Conservation (phyloP, 2,329 filamentous ascomycete species). For the Sporothrix inflata region DNA sequence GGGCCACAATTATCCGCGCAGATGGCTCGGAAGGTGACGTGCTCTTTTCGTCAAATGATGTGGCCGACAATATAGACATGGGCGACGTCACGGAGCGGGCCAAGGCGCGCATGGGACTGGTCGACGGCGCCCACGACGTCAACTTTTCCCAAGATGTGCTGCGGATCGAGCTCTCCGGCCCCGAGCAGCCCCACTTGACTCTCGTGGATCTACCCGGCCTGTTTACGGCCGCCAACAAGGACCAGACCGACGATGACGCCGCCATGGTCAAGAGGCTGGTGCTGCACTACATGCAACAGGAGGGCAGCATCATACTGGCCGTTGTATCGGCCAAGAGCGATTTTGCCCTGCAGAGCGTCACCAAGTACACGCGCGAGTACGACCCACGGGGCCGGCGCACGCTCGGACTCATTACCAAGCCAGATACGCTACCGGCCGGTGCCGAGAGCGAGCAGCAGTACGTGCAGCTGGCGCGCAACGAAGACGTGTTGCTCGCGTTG, state of each 20-base stretch:
- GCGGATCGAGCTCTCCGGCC: background rate
- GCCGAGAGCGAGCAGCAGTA: background rate
- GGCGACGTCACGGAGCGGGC: background rate
- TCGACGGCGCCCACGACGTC: background rate
- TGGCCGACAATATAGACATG: background rate
- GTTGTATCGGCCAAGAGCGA: background rate
- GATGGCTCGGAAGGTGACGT: background rate
- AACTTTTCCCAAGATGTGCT: background rate
- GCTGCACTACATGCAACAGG: background rate
- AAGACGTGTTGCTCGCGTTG: background rate
- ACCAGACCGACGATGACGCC: background rate
- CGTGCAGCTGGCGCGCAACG: background rate
- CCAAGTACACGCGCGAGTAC: background rate
- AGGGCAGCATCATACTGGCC: background rate
- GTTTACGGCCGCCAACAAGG: background rate
- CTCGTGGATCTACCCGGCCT: background rate
- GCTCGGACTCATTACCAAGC: background rate
- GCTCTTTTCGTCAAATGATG: background rate
- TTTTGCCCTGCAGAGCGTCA: background rate
- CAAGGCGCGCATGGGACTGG: background rate
- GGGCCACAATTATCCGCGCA: background rate
- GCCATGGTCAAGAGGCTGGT: background rate
- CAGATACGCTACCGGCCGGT: background rate
- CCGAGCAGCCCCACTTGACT: background rate
- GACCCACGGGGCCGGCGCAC: background rate